These are phyloP conservation scores for Ascochyta pisi DNA, from an alignment of 2,329 filamentous ascomycete species.

Conservation along the genomic window DNA sequence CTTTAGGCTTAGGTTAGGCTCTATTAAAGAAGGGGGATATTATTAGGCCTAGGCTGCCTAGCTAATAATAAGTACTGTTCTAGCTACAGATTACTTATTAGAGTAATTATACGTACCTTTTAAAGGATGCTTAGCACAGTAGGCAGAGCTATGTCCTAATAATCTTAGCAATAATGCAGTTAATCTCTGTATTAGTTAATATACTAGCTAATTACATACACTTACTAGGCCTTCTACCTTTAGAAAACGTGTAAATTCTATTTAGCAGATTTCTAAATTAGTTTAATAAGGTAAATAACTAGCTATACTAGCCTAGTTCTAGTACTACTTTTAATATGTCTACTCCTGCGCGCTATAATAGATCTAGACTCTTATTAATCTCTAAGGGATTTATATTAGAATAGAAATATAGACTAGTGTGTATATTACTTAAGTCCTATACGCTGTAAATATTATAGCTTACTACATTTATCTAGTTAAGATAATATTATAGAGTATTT, in stretches of 20 bases:
- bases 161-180: constrained; percentile 31
- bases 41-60: too few relatives aligned
- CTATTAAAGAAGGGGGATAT: too few relatives aligned
- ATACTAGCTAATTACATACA: constrained; percentile 39
- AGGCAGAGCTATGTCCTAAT: too few relatives aligned
- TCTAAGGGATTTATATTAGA: constrained; percentile 48
- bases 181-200: constrained; percentile 48
- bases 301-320: constrained; percentile 55
- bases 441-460: constrained; percentile 55
- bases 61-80: too few relatives aligned
- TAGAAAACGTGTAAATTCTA: constrained; percentile 27
- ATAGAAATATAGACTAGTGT: not conserved
- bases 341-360: not conserved
- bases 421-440: not conserved
- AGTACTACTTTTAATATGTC: constrained; percentile 53
- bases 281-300: not conserved
- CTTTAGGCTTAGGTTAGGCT: too few relatives aligned
- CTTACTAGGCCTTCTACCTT: constrained; percentile 5
- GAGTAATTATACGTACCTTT: too few relatives aligned
- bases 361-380: constrained; percentile 56
- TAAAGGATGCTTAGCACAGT: too few relatives aligned
- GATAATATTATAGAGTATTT: constrained; percentile 11
- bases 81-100: too few relatives aligned
- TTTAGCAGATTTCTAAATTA: not conserved
- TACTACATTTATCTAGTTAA: constrained; percentile 54